A percentile compares a stretch with the other conserved stretches of the same genome.
Conservation (phyloP, 1,284 basidiomycete genomes). For the Rhodotorula sp. region DNA sequence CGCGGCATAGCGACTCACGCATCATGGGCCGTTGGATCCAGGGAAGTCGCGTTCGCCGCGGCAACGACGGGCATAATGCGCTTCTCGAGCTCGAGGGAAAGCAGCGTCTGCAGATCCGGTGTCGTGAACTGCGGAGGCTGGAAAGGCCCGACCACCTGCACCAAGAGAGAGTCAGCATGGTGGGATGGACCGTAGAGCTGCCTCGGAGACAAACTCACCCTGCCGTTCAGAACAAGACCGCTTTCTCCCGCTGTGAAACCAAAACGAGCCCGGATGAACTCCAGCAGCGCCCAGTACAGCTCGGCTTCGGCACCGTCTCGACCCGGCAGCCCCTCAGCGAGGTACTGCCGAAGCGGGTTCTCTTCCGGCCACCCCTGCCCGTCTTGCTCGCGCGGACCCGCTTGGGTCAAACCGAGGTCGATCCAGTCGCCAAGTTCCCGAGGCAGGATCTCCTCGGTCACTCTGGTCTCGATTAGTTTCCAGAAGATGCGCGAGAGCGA, state of each 20-base stretch:
- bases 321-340: conserved; percentile 2
- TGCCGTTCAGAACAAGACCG: conserved; percentile 73
- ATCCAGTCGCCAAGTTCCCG: conserved; percentile 22
- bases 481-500: conserved; percentile 16
- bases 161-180: neutral
- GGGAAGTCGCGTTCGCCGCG: conserved; percentile 55
- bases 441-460: conserved; percentile 17
- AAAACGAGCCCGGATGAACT: conserved; percentile 48
- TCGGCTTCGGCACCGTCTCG: conserved; percentile 1
- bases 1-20: neutral
- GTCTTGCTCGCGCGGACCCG: neutral
- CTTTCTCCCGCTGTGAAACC: conserved; percentile 61
- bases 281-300: conserved; percentile 21
- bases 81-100: conserved; percentile 68
- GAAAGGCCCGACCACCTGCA: conserved; percentile 66
- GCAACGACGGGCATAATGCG: conserved; percentile 66
- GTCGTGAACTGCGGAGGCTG: conserved; percentile 59
- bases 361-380: conserved; percentile 11
- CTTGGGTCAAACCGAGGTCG: conserved; percentile 13
- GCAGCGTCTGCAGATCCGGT: conserved; percentile 67
- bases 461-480: conserved; percentile 5
- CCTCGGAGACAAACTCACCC: conserved; percentile 56
- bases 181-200: too few species aligned
- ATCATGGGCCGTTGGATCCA: neutral
- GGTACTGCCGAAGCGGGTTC: conserved; percentile 20